Base-by-base conservation (phyloP, 2,329 filamentous ascomycete species). In the Cytospora piceae region DNA sequence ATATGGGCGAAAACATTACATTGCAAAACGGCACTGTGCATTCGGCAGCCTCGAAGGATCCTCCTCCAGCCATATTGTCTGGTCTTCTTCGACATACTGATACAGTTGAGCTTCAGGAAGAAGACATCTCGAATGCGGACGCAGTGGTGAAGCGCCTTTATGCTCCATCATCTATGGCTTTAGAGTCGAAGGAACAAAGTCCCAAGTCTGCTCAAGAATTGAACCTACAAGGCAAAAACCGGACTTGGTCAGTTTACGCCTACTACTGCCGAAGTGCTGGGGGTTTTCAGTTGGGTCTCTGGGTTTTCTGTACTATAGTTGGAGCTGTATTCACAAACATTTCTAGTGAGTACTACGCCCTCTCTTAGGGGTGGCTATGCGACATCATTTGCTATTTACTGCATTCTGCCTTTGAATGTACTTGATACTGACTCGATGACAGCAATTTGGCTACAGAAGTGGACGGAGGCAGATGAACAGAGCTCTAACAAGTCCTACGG, bases 181-280 rank as follows among this genome's bases (percentile, higher is more conserved):
- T n/a, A n/a, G n/a, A n/a, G n/a, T n/a, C 12, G 1, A 39, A 12
- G 3, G 15, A 14, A 4, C 34, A 39, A 39, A 14, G 8, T 39
- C 34, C 15, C 8, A 39, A 15, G 3, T 39, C 34, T 14, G 34
- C 15, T 15, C 34, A 39, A 17, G 24, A 51, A 31, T n/a, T 20
- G 12, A 31, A 7, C 15, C 6, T 46, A n/a, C 15, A 20, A 42
- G n/a, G 20, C 22, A n/a, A 51, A 37, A n/a, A 27, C 39, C 2
- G 15, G 11, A 27, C 57, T 11, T 60, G 65, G 62, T 67, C 58
- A 31, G 65, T 64, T 20, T 67, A 63, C 58, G 34, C 46, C 32
- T 69, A 65, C 39, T 69, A 67, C 27, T 27, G 37, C 27, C 29
- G 31, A 11, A 67, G 58, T 20, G 67, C 62, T 24, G 58, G 58